These are phyloP conservation scores for Microcera coccophila DNA, from an alignment of 2,329 filamentous ascomycete species.

Conservation along the genomic window DNA sequence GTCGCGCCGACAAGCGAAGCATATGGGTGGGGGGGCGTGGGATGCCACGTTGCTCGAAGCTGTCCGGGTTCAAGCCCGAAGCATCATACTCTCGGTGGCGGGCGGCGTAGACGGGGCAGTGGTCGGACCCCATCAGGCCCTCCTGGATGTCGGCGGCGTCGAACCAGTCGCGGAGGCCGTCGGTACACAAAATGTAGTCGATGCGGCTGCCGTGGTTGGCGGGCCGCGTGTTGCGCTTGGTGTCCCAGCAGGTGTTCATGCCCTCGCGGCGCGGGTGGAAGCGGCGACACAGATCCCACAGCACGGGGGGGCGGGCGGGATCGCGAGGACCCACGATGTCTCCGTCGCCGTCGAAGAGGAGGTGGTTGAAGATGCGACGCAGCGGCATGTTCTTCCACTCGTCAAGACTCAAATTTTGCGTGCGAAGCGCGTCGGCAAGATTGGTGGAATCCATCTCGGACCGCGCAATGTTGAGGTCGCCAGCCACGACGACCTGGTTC, in stretches of 20 bases:
- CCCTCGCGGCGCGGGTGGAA: constrained; percentile 76
- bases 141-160: constrained; percentile 82
- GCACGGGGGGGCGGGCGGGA: constrained; percentile 65
- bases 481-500: constrained; percentile 80
- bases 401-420: constrained; percentile 62
- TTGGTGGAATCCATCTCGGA: constrained; percentile 73
- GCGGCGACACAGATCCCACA: constrained; percentile 79
- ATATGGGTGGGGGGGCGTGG: constrained; percentile 65
- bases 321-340: constrained; percentile 64
- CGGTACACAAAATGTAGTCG: constrained; percentile 85
- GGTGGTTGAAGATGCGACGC: constrained; percentile 77
- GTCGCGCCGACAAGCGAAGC: constrained; percentile 71
- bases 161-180: constrained; percentile 77
- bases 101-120: constrained; percentile 85
- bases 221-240: constrained; percentile 89
- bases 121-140: constrained; percentile 89
- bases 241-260: constrained; percentile 99
- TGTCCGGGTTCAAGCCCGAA: constrained; percentile 72
- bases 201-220: constrained; percentile 91
- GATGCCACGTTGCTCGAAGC: constrained; percentile 62
- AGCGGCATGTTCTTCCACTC: constrained; percentile 71
- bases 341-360: constrained; percentile 72
- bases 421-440: constrained; percentile 65
- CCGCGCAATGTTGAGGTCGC: constrained; percentile 79
- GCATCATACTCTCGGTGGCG: constrained; percentile 51